Conservation (phyloP, 352 stramenopile species). For the Thalassiosira hispida region DNA sequence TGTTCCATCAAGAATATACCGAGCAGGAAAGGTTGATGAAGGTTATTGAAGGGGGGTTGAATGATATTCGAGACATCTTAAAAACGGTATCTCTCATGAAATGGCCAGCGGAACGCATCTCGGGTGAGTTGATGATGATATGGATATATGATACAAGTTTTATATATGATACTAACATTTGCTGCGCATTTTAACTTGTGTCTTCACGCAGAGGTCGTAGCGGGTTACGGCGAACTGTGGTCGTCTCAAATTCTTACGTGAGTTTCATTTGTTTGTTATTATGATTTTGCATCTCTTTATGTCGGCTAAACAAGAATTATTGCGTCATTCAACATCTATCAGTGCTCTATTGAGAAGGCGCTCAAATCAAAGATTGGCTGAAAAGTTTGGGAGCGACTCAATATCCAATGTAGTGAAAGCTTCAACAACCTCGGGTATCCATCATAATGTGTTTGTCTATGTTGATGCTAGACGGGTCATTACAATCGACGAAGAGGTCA, state of each 20-base stretch:
- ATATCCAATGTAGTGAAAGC: not conserved
- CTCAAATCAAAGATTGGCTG: slow-evolving; percentile 88
- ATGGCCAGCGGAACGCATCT: slow-evolving; percentile 64
- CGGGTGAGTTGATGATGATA: slow-evolving; percentile 56
- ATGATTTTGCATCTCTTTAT: slow-evolving; percentile 90
- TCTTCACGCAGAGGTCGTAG: slow-evolving; percentile 90
- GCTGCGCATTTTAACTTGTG: too few relatives aligned
- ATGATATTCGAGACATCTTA: slow-evolving; percentile 82
- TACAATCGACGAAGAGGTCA: slow-evolving; percentile 82
- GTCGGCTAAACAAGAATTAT: too few relatives aligned
- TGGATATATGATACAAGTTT: slow-evolving; percentile 74
- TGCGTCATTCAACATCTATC: slow-evolving; percentile 59
- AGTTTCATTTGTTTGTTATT: slow-evolving; percentile 50
- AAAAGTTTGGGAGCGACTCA: not conserved
- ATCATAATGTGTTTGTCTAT: slow-evolving; percentile 90
- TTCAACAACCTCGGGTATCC: slow-evolving; percentile 26
- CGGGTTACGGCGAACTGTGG: slow-evolving; percentile 96
- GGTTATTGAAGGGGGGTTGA: slow-evolving; percentile 72
- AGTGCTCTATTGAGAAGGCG: slow-evolving; percentile 76
- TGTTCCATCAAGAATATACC: slow-evolving; percentile 13
- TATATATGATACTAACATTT: slow-evolving; percentile 71
- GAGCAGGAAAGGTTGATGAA: slow-evolving; percentile 58
- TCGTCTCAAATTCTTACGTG: slow-evolving; percentile 91
- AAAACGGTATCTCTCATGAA: slow-evolving; percentile 84
- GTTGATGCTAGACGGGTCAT: slow-evolving; percentile 92